Conservation (phyloP, 345 rosid species). For the Rhodomyrtus tomentosa region DNA sequence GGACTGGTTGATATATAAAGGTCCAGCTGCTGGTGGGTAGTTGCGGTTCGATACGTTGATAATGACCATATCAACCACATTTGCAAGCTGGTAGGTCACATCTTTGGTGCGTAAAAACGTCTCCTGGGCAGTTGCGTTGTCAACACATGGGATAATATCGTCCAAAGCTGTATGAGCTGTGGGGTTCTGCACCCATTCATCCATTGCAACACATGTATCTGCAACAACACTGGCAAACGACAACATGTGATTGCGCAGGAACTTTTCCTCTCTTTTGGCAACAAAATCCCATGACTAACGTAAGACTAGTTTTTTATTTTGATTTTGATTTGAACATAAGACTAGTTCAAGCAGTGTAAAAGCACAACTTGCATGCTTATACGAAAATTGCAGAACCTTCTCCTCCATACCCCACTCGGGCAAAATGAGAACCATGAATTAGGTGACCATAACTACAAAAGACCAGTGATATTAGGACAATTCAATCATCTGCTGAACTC, state of each 20-base stretch:
- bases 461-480: neutral
- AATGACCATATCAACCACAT: constrained; percentile 39
- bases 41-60: constrained; percentile 39
- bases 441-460: neutral
- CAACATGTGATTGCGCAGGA: neutral
- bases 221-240: constrained; percentile 49
- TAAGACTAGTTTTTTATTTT: neutral
- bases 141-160: constrained; percentile 87
- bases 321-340: no score
- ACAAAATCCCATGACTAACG: neutral
- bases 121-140: constrained; percentile 84
- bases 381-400: neutral
- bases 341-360: neutral
- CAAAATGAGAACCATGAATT: neutral
- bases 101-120: constrained; percentile 48
- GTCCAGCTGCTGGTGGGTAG: constrained; percentile 23
- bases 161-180: constrained; percentile 85
- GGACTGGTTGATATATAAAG: constrained; percentile 65
- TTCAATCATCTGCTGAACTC: neutral
- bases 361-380: neutral
- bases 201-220: constrained; percentile 91
- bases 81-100: constrained; percentile 48
- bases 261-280: neutral
- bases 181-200: constrained; percentile 82
- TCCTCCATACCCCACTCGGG: neutral